Base-by-base conservation (phyloP, 2,329 filamentous ascomycete species). In the Epichloe gansuensis region DNA sequence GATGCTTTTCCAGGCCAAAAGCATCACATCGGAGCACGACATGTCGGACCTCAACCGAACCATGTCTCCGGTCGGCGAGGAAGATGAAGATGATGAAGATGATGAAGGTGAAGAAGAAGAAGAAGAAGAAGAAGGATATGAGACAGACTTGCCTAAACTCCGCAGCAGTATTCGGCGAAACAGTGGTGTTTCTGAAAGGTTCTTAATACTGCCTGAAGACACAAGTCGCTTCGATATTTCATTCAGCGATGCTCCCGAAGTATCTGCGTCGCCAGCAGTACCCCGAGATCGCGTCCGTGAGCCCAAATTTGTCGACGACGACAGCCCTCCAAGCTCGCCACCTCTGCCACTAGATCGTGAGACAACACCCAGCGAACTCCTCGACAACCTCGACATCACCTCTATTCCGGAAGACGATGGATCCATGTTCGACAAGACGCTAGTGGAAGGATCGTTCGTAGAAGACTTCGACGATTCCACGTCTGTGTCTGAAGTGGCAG, bases 291-390 rank as follows among this genome's bases (percentile, higher is more conserved):
- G 64, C 23, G 56, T 68, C 35, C 65, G 59, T 9, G 61, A 68
- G 52, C 57, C 64, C 12, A 55, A 61, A 23, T 60, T 72, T 64
- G 51, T 68, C 56, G 67, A 67, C 40, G 64, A 67, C 41, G 64
- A 68, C 17, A 76, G 73, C 54, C 72, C 72, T 4, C 71, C 74
- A 2, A 76, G 72, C 61, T 77, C 76, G 5, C 75, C 75, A 4
- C 73, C 72, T 0, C 51, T 63, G 43, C 56, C 53, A 12, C 49
- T 41, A 13, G 57, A 58, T 47, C 52, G 53, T 4, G 54, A 54
- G 7, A 58, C 62, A 38, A 55, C 59, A 1, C 72, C 72, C 3
- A 63, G 71, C 27, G 68, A 68, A 5, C 72, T 74, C 43, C 70
- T 69, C 47, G 73, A 73, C 40, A 70, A 70, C 55, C 74, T 74